Evolutionary conservation across 106 monocot genomes (phyloP), one percentile per base, ranked within the genome.

Genomic region (Platanthera guangdongensis): DNA sequence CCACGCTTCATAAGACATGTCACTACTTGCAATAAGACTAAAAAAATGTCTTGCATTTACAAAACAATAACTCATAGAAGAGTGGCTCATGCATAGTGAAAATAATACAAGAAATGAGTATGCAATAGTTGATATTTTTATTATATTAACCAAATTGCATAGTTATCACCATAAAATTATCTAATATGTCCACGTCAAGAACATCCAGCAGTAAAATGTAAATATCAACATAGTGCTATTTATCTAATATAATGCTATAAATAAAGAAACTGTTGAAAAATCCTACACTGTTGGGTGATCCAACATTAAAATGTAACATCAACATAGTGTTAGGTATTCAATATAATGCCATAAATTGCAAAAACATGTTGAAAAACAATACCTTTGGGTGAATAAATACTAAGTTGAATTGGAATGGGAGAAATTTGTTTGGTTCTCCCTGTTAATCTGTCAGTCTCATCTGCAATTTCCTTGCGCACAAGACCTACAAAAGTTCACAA

Each of bases 311-410:
- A 16, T 65, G n/a, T 68, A 68, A 16, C n/a, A 75, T 8, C 19
- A 62, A 63, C 48, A 57, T 76, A 77, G 73, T 18, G 9, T 49
- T 8, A 73, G 22, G 8, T 46, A 47, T 49, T 32, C 12, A 46
- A 28, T 72, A 16, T 7, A 62, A 51, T 13, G 50, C 13, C 3
- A 53, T 57, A 39, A 75, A 18, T 15, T 16, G 55, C 49, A 60
- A 51, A 73, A 52, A 39, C 39, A 51, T 4, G 74, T 9, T 32
- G 53, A 52, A 8, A 50, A 75, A 6, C 18, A 15, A 47, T 82
- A 95, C 95, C 92, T 79, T 90, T 76, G 47, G 95, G 95, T 14
- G 95, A 95, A 71, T 92, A 92, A 77, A 95, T 95, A 80, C 95
- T 95, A 72, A 95, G 92, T 57, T 95, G 95, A 78, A 95, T 95